Base-by-base conservation (phyloP, 2,329 filamentous ascomycete species). In the Aotearoamyces nothofagi region DNA sequence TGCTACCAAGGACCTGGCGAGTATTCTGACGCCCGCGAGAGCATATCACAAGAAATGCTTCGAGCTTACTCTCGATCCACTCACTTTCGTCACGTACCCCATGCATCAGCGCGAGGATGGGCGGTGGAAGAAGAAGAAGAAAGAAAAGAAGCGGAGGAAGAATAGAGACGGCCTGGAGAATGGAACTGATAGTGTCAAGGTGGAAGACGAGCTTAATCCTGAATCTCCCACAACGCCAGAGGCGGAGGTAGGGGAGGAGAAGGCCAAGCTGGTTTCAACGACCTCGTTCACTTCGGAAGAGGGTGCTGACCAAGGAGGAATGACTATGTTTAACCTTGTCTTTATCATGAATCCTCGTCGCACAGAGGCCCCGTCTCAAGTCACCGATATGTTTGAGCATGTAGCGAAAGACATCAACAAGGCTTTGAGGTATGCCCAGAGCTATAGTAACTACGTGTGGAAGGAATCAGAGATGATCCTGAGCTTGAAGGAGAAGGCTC, bases 291-390 rank as follows among this genome's bases (percentile, higher is more conserved):
- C 32, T 12, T 40, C 35, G 3, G 44, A 46, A 8, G 38, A 44
- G 19, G 41, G 38, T 9, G 44, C 43, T 19, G 44, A 46, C 33
- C 24, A 36, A 37, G 40, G 42, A 24, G 42, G 38, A 11, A 86
- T 96, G 80, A 84, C 77, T 37, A 96, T 96, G 87, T 98, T 98
- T 56, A 92, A 94, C 51, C 69, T 94, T 8, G 84, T 96, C 14
- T 96, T 96, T 51, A 80, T 93, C 28, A 60, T 94, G 39, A 78
- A 82, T 40, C 80, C 84, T 3, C 77, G 76, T 27, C 71, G 76
- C 29, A 62, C 86, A 32, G 80, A 93, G 46, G 74, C 78, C 39
- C 78, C 32, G 63, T 67, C 60, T 45, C 60, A 69, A 9, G 60
- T 92, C 25, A 69, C 78, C 24, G 80, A 92, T 38, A 75, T 94